Percentiles rank a stretch among this genome's conserved stretches.
phyloP scores from a whole-genome alignment of 768 basidiomycete species.

The Suillus paluster region DNA sequence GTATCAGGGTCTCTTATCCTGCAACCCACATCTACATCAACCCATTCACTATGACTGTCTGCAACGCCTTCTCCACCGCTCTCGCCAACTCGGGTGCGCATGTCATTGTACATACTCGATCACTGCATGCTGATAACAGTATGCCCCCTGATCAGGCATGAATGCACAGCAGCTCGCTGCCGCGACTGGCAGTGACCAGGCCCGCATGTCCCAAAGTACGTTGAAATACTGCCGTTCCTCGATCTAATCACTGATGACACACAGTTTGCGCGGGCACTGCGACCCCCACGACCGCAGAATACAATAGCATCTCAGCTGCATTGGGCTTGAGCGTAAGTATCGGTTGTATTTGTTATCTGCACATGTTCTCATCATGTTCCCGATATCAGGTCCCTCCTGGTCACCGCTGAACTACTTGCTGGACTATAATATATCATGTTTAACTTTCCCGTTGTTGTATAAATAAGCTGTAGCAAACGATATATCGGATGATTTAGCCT shows the following conservation, averaged over 20 bases:
- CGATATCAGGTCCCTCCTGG: not conserved
- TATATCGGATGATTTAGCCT: not conserved
- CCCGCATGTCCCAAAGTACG: not conserved
- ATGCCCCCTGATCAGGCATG: constrained; percentile 2
- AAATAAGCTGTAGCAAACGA: not conserved
- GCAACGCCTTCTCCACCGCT: constrained; percentile 1
- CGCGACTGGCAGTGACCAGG: not conserved
- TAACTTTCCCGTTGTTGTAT: not conserved
- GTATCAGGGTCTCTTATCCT: constrained; percentile 3
- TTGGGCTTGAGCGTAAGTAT: constrained; percentile 36
- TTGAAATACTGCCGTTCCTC: not conserved
- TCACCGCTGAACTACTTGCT: not conserved
- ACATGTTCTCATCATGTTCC: not conserved
- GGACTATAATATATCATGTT: not conserved
- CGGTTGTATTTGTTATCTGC: not conserved
- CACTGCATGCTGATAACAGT: not conserved
- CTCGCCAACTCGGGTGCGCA: not conserved
- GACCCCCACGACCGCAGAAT: constrained; percentile 53
- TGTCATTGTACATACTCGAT: not conserved
- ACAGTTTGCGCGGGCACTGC: constrained; percentile 52
- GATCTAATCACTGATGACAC: not conserved
- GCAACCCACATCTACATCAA: not conserved
- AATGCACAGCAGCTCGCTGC: not conserved
- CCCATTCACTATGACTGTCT: not conserved
- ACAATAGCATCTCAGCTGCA: constrained; percentile 47